Percentiles rank a stretch among this genome's conserved stretches.
Evolutionary conservation across 1,139 yeast genomes (phyloP).

Genomic region (Groenewaldozyma auringiensis): DNA sequence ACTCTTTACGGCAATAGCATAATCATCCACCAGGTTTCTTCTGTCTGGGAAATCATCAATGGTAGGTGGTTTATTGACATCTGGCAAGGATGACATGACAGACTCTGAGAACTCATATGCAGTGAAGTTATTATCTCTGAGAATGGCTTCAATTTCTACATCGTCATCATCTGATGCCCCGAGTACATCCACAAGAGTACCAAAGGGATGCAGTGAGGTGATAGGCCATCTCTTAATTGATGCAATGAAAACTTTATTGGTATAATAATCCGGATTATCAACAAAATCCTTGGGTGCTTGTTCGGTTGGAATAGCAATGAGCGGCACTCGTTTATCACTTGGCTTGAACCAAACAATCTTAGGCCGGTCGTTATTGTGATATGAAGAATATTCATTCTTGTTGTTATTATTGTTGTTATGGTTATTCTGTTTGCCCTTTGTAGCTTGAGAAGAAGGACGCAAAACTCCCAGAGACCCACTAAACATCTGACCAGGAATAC

Average conservation of each 20-base stretch:
- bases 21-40: constrained; percentile 53
- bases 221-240: constrained; percentile 98
- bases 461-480: constrained; percentile 82
- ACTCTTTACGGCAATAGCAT: constrained; percentile 52
- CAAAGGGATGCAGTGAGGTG: constrained; percentile 95
- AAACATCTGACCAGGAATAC: constrained; percentile 94
- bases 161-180: constrained; percentile 72
- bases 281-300: constrained; percentile 96
- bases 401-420: constrained; percentile 38
- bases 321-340: constrained; percentile 92
- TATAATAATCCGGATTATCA: constrained; percentile 78
- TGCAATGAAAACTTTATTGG: constrained; percentile 81
- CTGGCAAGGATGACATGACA: constrained; percentile 35
- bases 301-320: constrained; percentile 96
- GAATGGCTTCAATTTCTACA: constrained; percentile 80
- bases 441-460: constrained; percentile 94
- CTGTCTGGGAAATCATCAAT: constrained; percentile 34
- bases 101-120: constrained; percentile 67
- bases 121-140: constrained; percentile 86
- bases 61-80: constrained; percentile 19
- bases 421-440: constrained; percentile 61
- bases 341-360: constrained; percentile 99
- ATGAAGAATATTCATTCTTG: background rate
- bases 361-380: constrained; percentile 44
- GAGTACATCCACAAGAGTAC: constrained; percentile 79